Percentiles rank a stretch among this genome's conserved stretches.
phyloP scores from a whole-genome alignment of 2,329 filamentous ascomycete species.

The Colletotrichum scovillei region DNA sequence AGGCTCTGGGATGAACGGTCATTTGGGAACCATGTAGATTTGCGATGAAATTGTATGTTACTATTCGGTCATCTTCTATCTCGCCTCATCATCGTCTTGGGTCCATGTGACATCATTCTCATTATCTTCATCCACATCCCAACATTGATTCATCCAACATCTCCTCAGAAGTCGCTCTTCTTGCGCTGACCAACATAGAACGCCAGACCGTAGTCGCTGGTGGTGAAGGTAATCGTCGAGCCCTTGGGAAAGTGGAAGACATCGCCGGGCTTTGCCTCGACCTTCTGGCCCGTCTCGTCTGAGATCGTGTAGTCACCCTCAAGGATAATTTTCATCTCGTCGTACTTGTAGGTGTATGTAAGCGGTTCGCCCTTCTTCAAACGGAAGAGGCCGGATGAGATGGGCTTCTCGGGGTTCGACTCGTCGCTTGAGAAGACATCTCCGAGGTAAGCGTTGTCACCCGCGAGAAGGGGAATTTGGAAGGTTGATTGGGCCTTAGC shows the following conservation, averaged over 20 bases:
- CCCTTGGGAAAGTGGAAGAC: slow-evolving; percentile 78
- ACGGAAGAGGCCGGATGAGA: slow-evolving; percentile 74
- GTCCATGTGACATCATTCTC: too few species aligned
- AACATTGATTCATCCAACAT: rapidly evolving
- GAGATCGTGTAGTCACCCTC: slow-evolving; percentile 74
- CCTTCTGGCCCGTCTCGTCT: slow-evolving; percentile 70
- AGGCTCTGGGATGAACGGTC: neutral
- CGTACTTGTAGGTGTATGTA: slow-evolving; percentile 76
- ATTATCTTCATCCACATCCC: rapidly evolving
- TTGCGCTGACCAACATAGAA: slow-evolving; percentile 64
- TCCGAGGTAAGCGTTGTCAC: slow-evolving; percentile 75
- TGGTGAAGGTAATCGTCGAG: slow-evolving; percentile 73
- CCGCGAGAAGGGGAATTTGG: slow-evolving; percentile 74
- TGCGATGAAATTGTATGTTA: neutral
- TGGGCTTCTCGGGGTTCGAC: slow-evolving; percentile 66
- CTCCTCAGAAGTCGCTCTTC: slow-evolving; percentile 42
- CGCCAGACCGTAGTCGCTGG: slow-evolving; percentile 68
- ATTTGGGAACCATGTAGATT: neutral
- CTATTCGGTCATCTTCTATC: neutral
- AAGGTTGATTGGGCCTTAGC: slow-evolving; percentile 68
- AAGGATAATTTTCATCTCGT: slow-evolving; percentile 81
- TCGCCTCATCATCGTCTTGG: neutral
- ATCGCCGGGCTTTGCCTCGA: slow-evolving; percentile 70
- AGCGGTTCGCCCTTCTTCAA: slow-evolving; percentile 75
- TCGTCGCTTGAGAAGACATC: slow-evolving; percentile 69